Percentiles rank a stretch among this genome's conserved stretches.
phyloP scores from a whole-genome alignment of 73 alveolate genomes.

The Paramecium sonneborni region DNA sequence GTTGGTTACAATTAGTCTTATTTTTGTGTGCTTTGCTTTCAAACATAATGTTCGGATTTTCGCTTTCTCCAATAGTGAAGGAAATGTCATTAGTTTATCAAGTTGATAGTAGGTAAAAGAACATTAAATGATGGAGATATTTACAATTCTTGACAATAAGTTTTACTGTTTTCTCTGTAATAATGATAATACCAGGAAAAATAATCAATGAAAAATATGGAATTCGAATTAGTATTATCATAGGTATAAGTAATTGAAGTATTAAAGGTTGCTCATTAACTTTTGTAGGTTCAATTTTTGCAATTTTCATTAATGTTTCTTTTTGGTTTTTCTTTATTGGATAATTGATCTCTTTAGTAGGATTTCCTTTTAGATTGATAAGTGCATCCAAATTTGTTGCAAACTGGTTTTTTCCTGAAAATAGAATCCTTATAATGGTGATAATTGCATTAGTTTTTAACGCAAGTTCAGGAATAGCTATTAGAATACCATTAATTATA shows the following conservation, averaged over 20 bases:
- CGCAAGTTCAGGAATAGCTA: conserved; percentile 45
- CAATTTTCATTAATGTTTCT: conserved; percentile 1
- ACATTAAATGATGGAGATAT: neutral
- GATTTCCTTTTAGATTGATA: conserved; percentile 28
- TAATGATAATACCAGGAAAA: conserved; percentile 36
- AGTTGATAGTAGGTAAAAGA: conserved; percentile 11
- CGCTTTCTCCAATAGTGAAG: conserved; percentile 10
- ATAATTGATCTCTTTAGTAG: conserved; percentile 7
- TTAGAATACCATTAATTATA: neutral
- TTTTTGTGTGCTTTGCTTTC: conserved; percentile 19
- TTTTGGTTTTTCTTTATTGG: conserved; percentile 40
- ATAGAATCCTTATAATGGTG: conserved; percentile 33
- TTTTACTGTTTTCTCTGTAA: conserved; percentile 37
- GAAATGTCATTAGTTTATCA: neutral
- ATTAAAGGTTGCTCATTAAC: conserved; percentile 19
- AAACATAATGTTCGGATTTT: conserved; percentile 38
- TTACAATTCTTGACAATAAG: neutral
- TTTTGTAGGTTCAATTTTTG: conserved; percentile 30
- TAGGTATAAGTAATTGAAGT: neutral
- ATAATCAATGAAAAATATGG: conserved; percentile 38
- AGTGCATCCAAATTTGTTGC: conserved; percentile 32
- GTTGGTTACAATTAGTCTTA: neutral
- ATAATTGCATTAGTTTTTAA: conserved; percentile 19
- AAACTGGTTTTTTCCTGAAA: conserved; percentile 37
- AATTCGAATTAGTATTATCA: neutral